phyloP scores from a whole-genome alignment of 2,329 filamentous ascomycete species.

The Diaporthe vaccinii region DNA sequence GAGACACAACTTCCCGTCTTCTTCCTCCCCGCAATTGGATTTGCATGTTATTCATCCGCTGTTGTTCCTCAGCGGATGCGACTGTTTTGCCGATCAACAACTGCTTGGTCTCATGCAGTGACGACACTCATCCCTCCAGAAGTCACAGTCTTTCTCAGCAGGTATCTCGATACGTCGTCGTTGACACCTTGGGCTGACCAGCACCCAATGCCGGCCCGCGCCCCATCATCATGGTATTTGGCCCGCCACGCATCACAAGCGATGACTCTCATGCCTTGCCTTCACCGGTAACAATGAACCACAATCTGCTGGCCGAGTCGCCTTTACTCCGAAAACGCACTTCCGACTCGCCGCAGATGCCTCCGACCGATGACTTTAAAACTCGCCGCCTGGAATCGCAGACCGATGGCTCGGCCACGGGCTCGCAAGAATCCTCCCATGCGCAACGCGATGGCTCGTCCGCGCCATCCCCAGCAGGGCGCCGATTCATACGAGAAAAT shows the following conservation, averaged over 20 bases:
- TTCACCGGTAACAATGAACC: conserved; percentile 28
- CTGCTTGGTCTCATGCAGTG: background rate
- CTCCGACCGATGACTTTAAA: conserved; percentile 1
- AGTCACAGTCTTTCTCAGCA: background rate
- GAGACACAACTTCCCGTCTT: background rate
- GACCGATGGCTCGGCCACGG: background rate
- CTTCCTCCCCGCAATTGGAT: conserved; percentile 6
- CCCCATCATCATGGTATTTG: conserved; percentile 32
- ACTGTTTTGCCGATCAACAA: background rate
- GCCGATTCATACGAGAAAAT: conserved; percentile 41
- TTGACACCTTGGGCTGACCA: background rate
- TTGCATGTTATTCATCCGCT: conserved; percentile 27
- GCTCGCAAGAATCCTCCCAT: background rate
- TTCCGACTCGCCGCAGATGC: conserved; percentile 10
- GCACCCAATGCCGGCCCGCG: conserved; percentile 33
- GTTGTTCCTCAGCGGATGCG: conserved; percentile 17
- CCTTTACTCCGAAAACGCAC: conserved; percentile 8
- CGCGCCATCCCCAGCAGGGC: conserved; percentile 24
- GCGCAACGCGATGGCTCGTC: background rate
- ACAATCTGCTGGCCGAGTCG: conserved; percentile 13
- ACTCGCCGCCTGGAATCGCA: conserved; percentile 10
- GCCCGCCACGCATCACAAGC: conserved; percentile 28
- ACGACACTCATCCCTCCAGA: background rate
- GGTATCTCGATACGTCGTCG: background rate
- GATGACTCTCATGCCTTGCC: conserved; percentile 23